Conservation (phyloP, 2,329 filamentous ascomycete genomes). For the Colletotrichum sublineola region DNA sequence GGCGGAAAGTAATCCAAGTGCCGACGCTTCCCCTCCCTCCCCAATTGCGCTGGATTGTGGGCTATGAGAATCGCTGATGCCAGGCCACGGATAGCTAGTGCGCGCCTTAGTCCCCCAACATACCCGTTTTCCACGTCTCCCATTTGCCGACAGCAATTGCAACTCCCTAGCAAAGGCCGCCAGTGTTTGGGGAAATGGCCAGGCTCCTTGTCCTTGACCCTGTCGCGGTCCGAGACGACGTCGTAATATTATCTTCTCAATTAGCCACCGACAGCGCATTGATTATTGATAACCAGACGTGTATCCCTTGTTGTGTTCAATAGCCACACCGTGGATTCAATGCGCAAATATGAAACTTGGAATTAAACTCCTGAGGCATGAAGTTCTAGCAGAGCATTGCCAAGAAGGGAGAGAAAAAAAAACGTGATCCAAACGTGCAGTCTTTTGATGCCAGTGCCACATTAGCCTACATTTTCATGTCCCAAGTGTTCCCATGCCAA, state of each 20-base stretch:
- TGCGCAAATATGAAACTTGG: background rate
- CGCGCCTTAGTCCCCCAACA: conserved; percentile 3
- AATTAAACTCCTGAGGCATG: background rate
- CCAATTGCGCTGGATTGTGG: background rate
- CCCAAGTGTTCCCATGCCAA: background rate
- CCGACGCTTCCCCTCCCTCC: background rate
- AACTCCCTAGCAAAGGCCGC: background rate
- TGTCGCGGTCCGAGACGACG: background rate
- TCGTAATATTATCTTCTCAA: background rate
- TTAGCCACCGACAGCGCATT: background rate
- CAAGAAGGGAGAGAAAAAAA: no score
- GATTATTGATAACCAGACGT: background rate
- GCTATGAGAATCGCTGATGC: conserved; percentile 2
- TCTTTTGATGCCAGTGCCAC: conserved; percentile 1
- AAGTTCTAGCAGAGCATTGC: background rate
- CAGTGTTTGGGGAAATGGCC: conserved; percentile 8
- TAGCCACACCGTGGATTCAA: background rate
- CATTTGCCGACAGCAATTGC: background rate
- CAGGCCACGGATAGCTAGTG: conserved; percentile 13
- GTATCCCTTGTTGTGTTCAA: background rate
- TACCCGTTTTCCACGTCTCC: background rate
- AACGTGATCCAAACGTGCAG: background rate
- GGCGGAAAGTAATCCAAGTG: background rate
- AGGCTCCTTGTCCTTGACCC: conserved; percentile 17
- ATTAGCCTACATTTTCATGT: background rate